These are phyloP conservation scores for Crataegus laevigata DNA, from an alignment of 306 rosid species.

Conservation along the genomic window DNA sequence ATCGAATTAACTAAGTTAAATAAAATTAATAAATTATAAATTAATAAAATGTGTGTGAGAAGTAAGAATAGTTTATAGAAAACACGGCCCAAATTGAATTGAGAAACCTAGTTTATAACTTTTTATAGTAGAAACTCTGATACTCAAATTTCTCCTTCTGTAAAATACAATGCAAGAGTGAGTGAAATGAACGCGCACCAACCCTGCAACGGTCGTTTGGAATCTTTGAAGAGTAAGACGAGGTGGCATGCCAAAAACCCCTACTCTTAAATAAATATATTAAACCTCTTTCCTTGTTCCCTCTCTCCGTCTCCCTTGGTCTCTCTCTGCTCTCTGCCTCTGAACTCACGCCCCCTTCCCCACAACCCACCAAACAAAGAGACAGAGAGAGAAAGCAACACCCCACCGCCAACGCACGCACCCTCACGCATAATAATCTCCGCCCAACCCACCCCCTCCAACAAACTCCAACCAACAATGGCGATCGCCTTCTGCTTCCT, in stretches of 20 bases:
- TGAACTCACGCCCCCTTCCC: constrained; percentile 17
- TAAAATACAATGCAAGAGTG: neutral
- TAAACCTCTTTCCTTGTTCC: neutral
- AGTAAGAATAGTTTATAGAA: too few species aligned
- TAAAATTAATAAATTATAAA: too few species aligned
- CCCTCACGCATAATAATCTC: neutral
- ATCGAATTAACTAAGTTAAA: too few species aligned
- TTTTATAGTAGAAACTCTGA: too few species aligned
- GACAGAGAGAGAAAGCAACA: neutral
- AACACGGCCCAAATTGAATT: too few species aligned
- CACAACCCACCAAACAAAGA: neutral
- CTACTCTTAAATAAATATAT: neutral
- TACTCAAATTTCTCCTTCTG: too few species aligned
- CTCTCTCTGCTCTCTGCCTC: neutral
- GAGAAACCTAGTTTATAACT: too few species aligned
- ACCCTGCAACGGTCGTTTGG: neutral
- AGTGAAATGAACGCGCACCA: neutral
- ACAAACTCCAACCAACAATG: constrained; percentile 29
- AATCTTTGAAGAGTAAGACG: neutral
- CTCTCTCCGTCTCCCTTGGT: neutral
- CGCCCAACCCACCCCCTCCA: neutral
- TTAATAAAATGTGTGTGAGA: too few species aligned
- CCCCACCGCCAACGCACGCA: neutral
- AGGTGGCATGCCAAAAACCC: neutral
- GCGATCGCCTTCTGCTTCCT: constrained; percentile 52